Evolutionary conservation across 1,284 basidiomycete genomes (phyloP).

Genomic region (Apiotrichum akiyoshidainum): DNA sequence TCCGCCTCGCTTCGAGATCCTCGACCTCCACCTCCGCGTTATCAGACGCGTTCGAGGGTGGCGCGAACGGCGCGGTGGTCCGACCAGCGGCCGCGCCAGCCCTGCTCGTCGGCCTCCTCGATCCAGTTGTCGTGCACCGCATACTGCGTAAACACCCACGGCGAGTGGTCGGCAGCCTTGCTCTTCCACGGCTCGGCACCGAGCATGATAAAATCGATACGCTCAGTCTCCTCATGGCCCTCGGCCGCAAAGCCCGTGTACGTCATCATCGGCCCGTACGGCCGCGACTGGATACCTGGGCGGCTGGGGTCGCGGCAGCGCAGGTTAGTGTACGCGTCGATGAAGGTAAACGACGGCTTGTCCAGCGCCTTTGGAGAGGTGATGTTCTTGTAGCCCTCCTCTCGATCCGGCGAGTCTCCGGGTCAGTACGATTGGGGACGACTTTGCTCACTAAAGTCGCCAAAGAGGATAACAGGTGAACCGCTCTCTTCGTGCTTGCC

Average conservation of each 20-base stretch:
- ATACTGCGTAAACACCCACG: conserved; percentile 30
- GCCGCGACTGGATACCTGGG: conserved; percentile 23
- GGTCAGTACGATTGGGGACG: not conserved
- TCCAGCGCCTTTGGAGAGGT: conserved; percentile 30
- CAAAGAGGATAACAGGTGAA: conserved; percentile 37
- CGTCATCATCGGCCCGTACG: conserved; percentile 37
- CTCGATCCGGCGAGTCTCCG: conserved; percentile 44
- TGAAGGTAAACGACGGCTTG: conserved; percentile 32
- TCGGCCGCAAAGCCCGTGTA: conserved; percentile 41
- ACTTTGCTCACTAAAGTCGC: conserved; percentile 44
- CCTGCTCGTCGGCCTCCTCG: conserved; percentile 33
- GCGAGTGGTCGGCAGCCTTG: not conserved
- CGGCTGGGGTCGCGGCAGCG: conserved; percentile 7
- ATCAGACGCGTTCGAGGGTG: conserved; percentile 11
- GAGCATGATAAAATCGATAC: conserved; percentile 47
- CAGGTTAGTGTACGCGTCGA: conserved; percentile 36
- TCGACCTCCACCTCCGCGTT: no score
- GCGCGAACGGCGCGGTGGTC: conserved; percentile 45
- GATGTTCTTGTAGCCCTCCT: conserved; percentile 47
- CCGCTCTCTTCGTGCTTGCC: not conserved
- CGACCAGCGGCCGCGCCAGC: conserved; percentile 45
- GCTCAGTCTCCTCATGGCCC: conserved; percentile 19
- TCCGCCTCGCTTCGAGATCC: no score
- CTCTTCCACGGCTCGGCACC: conserved; percentile 14
- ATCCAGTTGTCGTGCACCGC: conserved; percentile 44